Percentiles rank a stretch among this genome's conserved stretches.
Conservation (phyloP, 176 grass and related monocot genomes). For the Bromus sterilis region DNA sequence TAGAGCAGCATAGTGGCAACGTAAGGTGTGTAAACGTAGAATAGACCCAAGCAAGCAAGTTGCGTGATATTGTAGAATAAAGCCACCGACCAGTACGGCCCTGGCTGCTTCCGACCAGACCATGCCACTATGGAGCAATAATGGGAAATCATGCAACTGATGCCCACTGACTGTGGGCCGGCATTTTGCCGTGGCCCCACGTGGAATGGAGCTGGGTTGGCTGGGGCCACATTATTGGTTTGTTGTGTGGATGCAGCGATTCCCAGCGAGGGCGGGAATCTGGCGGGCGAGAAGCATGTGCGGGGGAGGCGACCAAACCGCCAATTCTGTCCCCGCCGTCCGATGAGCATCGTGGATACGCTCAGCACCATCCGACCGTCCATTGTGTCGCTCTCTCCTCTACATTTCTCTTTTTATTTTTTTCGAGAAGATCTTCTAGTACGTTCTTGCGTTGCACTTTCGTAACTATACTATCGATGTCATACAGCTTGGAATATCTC, state of each 20-base stretch:
- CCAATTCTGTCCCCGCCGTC: slow-evolving; percentile 9
- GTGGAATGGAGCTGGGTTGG: not conserved
- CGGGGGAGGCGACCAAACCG: slow-evolving; percentile 38
- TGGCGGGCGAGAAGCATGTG: not conserved
- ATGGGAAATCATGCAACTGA: not conserved
- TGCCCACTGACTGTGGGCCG: not conserved
- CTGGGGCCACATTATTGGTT: not conserved
- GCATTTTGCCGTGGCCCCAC: accelerated
- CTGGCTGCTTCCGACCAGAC: not conserved
- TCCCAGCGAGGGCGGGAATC: slow-evolving; percentile 14
- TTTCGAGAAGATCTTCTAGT: not conserved
- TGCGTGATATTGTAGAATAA: not conserved
- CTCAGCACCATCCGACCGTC: not conserved
- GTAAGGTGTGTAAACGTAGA: not conserved
- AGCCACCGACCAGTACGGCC: slow-evolving; percentile 42
- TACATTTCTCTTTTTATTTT: not conserved
- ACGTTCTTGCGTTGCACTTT: not conserved
- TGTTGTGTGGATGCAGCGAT: not conserved
- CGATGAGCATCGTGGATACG: slow-evolving; percentile 16
- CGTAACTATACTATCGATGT: no score
- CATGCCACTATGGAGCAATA: not conserved
- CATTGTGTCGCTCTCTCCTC: not conserved
- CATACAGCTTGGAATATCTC: no score
- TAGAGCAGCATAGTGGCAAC: not conserved
- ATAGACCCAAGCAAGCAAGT: not conserved